Evolutionary conservation across 495 filamentous ascomycete genomes (phyloP).

Genomic region (Aspergillus carlsbadensis): DNA sequence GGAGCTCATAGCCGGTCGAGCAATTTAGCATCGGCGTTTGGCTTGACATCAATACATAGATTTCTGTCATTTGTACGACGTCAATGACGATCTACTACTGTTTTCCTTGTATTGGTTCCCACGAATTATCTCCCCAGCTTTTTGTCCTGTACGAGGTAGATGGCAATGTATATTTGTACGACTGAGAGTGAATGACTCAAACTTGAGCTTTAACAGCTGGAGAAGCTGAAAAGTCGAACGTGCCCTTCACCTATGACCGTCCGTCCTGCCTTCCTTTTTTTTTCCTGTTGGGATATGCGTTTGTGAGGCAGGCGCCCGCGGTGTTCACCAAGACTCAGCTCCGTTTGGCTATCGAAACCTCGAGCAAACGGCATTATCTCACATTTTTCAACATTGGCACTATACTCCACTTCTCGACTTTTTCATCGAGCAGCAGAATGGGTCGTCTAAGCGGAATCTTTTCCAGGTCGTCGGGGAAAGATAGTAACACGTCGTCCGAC

Average conservation of each 20-base stretch:
- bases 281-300: neutral
- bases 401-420: neutral
- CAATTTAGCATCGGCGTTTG: slow-evolving; percentile 25
- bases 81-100: neutral
- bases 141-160: slow-evolving; percentile 10
- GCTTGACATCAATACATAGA: slow-evolving; percentile 40
- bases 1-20: slow-evolving; percentile 6
- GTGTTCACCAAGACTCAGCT: neutral
- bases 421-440: slow-evolving; percentile 1
- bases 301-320: neutral
- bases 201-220: neutral
- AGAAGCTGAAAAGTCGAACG: neutral
- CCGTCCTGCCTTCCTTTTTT: neutral
- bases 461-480: slow-evolving; percentile 4
- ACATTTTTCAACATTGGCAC: neutral
- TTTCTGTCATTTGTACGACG: slow-evolving; percentile 21
- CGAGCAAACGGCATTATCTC: neutral
- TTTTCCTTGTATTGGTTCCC: slow-evolving; percentile 3
- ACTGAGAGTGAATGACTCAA: neutral
- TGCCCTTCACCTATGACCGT: neutral
- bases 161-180: slow-evolving; percentile 11
- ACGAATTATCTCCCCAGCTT: neutral
- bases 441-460: slow-evolving; percentile 10
- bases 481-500: slow-evolving; percentile 1
- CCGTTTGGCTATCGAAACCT: neutral